Evolutionary conservation across 2,329 filamentous ascomycete species (phyloP).

Genomic region (Monosporascus sp.): DNA sequence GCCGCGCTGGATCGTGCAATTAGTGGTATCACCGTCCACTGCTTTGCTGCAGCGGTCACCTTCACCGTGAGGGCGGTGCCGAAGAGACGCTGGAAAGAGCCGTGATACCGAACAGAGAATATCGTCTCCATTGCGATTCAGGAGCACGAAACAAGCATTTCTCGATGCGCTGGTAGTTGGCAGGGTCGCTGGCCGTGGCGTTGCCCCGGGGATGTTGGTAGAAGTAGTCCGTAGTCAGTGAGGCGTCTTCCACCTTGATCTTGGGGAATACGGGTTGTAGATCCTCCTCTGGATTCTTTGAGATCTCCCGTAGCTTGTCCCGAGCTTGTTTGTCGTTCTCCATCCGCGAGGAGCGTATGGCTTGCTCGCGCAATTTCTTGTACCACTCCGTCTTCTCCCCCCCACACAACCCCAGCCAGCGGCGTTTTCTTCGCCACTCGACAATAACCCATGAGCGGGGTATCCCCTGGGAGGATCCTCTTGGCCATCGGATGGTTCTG

Average conservation of each 20-base stretch:
- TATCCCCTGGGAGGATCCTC: background rate
- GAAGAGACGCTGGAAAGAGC: background rate
- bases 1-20: background rate
- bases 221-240: background rate
- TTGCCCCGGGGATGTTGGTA: background rate
- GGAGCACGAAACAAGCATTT: background rate
- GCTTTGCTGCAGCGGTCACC: background rate
- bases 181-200: background rate
- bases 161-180: background rate
- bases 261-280: background rate
- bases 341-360: background rate
- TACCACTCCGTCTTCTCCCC: background rate
- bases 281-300: background rate
- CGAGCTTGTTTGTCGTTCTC: background rate
- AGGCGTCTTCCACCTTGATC: background rate
- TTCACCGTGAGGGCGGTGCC: background rate
- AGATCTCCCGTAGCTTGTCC: background rate
- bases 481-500: background rate
- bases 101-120: background rate
- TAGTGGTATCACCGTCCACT: background rate
- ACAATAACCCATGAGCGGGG: background rate
- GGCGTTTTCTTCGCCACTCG: background rate
- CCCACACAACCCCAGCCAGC: too few species aligned
- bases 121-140: background rate
- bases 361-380: background rate